These are phyloP conservation scores for Candida adriatica DNA, from an alignment of 805 yeast genomes.

Conservation along the genomic window DNA sequence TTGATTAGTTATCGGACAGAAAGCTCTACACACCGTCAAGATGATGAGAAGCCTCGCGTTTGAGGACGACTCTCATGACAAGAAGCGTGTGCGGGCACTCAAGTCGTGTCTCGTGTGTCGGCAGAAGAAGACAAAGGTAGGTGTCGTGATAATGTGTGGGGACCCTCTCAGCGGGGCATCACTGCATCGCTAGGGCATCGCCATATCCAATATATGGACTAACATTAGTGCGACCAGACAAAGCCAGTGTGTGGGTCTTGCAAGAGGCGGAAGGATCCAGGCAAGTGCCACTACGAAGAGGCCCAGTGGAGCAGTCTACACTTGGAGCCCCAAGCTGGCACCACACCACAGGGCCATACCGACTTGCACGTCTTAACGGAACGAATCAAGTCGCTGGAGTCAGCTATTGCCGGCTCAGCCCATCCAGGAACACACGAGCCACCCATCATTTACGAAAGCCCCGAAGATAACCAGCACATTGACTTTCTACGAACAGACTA, in stretches of 20 bases:
- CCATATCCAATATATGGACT: no score
- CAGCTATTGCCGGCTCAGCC: no score
- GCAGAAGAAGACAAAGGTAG: conserved; percentile 20
- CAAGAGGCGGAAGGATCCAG: conserved; percentile 10
- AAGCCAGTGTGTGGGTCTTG: conserved; percentile 22
- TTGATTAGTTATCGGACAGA: no score
- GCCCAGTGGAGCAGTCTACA: conserved; percentile 13
- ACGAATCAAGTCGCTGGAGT: conserved; percentile 14
- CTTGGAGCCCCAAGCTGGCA: neutral
- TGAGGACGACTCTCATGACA: conserved; percentile 7
- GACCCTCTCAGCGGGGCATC: no score
- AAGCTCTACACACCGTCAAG: no score
- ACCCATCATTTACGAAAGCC: no score
- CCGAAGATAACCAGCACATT: no score
- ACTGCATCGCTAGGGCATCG: no score
- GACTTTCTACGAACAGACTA: conserved; percentile 8
- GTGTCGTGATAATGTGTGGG: no score
- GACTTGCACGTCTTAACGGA: conserved; percentile 9
- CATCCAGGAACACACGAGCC: no score
- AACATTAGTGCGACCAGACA: conserved; percentile 17
- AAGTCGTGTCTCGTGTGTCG: conserved; percentile 23
- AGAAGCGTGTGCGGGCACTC: conserved; percentile 16
- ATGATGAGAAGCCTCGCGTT: no score
- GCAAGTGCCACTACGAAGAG: conserved; percentile 18
- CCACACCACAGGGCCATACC: conserved; percentile 1